These are phyloP conservation scores for Blepharisma undulans DNA, from an alignment of 169 alveolate species.

Conservation along the genomic window DNA sequence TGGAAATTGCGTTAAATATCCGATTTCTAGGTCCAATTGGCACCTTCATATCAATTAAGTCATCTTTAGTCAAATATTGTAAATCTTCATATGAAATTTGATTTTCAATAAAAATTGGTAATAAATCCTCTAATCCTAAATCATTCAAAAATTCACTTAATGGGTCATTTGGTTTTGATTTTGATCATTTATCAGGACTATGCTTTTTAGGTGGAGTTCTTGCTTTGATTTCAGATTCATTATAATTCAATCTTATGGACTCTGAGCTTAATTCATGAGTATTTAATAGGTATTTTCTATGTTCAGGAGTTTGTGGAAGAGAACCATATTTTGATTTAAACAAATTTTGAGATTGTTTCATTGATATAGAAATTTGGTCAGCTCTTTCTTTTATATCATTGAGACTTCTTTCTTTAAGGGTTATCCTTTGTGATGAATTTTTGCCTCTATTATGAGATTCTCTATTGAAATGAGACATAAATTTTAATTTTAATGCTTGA, in stretches of 20 bases:
- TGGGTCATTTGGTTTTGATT: background rate
- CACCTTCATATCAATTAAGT: slow-evolving; percentile 55
- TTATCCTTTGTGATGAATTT: background rate
- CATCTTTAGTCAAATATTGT: slow-evolving; percentile 46
- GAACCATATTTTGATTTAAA: background rate
- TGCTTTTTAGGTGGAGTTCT: background rate
- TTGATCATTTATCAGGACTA: background rate
- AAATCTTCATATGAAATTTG: slow-evolving; percentile 50
- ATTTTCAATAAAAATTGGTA: slow-evolving; percentile 39
- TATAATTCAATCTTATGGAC: background rate
- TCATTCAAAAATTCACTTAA: background rate
- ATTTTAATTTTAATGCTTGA: no score
- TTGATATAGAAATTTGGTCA: background rate
- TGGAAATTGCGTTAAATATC: slow-evolving; percentile 30
- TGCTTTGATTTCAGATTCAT: background rate
- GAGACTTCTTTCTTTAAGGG: background rate
- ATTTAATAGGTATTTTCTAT: background rate
- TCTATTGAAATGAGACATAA: background rate
- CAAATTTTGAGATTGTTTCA: background rate
- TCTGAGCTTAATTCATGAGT: background rate
- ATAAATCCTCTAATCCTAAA: background rate
- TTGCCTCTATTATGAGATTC: background rate
- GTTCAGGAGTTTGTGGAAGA: background rate
- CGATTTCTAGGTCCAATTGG: slow-evolving; percentile 68
- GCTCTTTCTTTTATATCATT: background rate